Evolutionary conservation across 2,329 filamentous ascomycete species (phyloP), one percentile per base, ranked within the genome.

Genomic region (Cladophialophora yegresii): DNA sequence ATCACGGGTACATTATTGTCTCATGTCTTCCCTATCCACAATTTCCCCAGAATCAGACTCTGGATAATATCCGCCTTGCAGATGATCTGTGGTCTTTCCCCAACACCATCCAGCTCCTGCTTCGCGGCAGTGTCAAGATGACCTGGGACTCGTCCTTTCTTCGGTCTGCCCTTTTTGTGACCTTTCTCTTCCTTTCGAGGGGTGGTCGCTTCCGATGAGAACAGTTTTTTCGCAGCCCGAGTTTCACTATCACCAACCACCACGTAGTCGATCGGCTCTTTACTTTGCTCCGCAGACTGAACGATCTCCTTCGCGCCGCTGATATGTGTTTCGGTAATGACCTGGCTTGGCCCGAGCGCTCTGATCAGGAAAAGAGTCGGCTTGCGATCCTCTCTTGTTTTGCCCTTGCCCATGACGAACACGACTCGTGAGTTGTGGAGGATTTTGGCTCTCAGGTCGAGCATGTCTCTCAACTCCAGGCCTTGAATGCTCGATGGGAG

Each of bases 21-120:
- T 54, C 49, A 53, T 32, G 16, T 30, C n/a, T n/a, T n/a, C 5
- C 65, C 61, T 13, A 65, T 63, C 58, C 66, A 85, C 70, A 97
- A 78, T 66, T 87, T 85, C 0, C 93, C 93, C 57, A 96, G 76
- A 68, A 99, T 97, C 64, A 98, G 80, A 75, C 92, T 97, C 81
- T 99, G 93, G 61, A 96, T 88, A 23, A 98, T 87, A 73, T 93
- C 87, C 77, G 98, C 93, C 75, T 96, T 89, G 62, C 88, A 89
- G 58, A 96, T 84, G 51, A 95, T 83, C 67, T 83, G 84, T 43
- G 92, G 81, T 20, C 68, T 30, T 71, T 70, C 32, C 67, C 64
- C 7, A 73, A 65, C 3, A 74, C 69, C 77, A 78, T 71, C 77
- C 79, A 28, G 81, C 76, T 71, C 83, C 83, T 33, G 30, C n/a